Base-by-base conservation (phyloP, 257 asterid species). In the Mitragyna speciosa region DNA sequence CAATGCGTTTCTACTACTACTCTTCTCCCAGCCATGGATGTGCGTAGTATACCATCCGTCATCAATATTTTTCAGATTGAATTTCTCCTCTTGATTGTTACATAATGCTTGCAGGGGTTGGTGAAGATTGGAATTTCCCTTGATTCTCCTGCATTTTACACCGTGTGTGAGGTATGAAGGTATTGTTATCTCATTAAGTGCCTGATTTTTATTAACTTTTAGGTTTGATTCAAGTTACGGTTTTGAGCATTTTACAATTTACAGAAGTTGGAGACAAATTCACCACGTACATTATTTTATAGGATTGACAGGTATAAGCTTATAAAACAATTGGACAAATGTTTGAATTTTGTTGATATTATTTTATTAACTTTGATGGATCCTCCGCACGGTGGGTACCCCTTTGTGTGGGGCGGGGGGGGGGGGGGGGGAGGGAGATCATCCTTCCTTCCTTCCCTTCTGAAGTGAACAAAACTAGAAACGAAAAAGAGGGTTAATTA, bases 91-190 rank as follows among this genome's bases (percentile, higher is more conserved):
- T 66, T 70, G 54, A 72, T 49, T 78, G 30, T 75, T 72, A 65
- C 45, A 74, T 48, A 78, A 79, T 79, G 76, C 48, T 74, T 80
- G 65, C 79, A 92, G 97, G 97, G 92, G 47, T 85, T 92, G 91
- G 90, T 84, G 83, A 92, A 90, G 84, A 80, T 90, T 78, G 97
- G 94, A 56, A 89, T 88, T 75, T 80, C 89, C 79, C 92, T 92
- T 0, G 97, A 92, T 88, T 88, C 97, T 49, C 97, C 97, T 12
- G 93, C 96, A 79, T 88, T 92, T 66, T 92, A 92, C 78, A 91
- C 94, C 28, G 97, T 84, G 72, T 92, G 97, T 84, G 97, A 92
- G 97, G 97, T 92, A 86, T 84, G 73, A 2, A 30, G 31, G 36
- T 64, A 45, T 7, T 72, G 54, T 49, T 41, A 52, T 58, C 51